Conservation (phyloP, 2,329 filamentous ascomycete species). For the Ramularia endophylla region DNA sequence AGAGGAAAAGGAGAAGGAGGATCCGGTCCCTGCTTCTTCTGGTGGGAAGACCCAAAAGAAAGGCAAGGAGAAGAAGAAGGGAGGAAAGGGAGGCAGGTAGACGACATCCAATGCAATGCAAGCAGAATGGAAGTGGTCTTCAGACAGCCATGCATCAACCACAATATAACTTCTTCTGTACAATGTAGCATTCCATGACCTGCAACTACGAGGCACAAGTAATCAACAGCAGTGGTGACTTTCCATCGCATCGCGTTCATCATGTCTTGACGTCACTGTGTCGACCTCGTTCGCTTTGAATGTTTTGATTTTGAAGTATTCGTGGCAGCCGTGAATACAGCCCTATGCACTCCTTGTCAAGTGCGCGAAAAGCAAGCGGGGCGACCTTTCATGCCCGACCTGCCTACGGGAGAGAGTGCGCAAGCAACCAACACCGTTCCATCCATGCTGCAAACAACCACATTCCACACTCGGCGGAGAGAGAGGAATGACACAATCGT, state of each 20-base stretch:
- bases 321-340: constrained; percentile 14
- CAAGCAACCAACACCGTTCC: constrained; percentile 17
- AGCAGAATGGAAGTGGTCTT: too few relatives aligned
- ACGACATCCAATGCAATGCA: too few relatives aligned
- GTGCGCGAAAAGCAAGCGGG: constrained; percentile 13
- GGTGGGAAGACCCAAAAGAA: constrained; percentile 5
- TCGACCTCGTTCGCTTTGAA: constrained; percentile 1
- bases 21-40: constrained; percentile 7
- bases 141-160: too few relatives aligned
- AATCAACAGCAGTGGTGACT: too few relatives aligned
- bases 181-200: too few relatives aligned
- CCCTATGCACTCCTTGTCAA: constrained; percentile 11
- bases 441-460: constrained; percentile 15
- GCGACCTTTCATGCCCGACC: constrained; percentile 8
- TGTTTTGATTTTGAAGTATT: constrained; percentile 10
- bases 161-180: too few relatives aligned
- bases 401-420: constrained; percentile 8
- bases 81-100: constrained; percentile 21
- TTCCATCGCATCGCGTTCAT: neutral
- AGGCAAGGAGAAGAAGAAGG: constrained; percentile 8
- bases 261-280: neutral
- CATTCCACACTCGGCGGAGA: constrained; percentile 2
- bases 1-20: constrained; percentile 26
- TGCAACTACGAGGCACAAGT: too few relatives aligned
- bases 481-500: constrained; percentile 34